phyloP scores from a whole-genome alignment of 768 basidiomycete species.

The Scleroderma citrinum region DNA sequence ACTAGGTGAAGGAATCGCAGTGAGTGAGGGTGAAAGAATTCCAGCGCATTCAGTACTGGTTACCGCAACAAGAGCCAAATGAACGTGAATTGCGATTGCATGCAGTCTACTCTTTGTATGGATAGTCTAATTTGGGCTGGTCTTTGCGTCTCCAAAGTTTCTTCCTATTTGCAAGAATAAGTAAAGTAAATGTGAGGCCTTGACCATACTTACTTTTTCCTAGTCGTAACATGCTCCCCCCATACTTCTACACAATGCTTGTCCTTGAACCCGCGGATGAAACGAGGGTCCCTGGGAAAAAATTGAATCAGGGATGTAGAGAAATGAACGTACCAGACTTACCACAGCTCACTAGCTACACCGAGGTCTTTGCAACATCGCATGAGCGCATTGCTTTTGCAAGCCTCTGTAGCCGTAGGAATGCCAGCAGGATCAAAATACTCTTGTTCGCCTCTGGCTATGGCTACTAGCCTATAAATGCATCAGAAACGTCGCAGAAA shows the following conservation, averaged over 20 bases:
- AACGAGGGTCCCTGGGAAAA: constrained; percentile 79
- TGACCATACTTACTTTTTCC: constrained; percentile 72
- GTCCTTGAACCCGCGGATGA: constrained; percentile 88
- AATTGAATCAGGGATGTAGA: neutral
- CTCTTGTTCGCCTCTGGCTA: constrained; percentile 93
- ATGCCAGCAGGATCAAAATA: constrained; percentile 91
- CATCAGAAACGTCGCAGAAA: neutral
- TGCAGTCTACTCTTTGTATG: constrained; percentile 64
- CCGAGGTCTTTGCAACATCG: constrained; percentile 96
- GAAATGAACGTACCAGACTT: constrained; percentile 14
- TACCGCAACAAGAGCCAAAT: no score
- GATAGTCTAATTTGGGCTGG: constrained; percentile 80
- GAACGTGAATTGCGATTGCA: neutral
- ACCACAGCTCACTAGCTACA: constrained; percentile 95
- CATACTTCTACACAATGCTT: constrained; percentile 82
- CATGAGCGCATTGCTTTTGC: constrained; percentile 97
- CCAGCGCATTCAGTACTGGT: no score
- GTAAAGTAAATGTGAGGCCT: neutral
- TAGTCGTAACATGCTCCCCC: constrained; percentile 75
- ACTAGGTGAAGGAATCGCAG: no score
- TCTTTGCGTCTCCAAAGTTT: constrained; percentile 91
- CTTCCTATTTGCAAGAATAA: constrained; percentile 46
- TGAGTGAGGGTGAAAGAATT: no score
- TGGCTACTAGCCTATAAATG: constrained; percentile 65
- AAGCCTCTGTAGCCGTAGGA: constrained; percentile 89